Percentiles rank a stretch among this genome's conserved stretches.
Evolutionary conservation across 257 asterid species (phyloP).

Genomic region (Galeopsis tetrahit): DNA sequence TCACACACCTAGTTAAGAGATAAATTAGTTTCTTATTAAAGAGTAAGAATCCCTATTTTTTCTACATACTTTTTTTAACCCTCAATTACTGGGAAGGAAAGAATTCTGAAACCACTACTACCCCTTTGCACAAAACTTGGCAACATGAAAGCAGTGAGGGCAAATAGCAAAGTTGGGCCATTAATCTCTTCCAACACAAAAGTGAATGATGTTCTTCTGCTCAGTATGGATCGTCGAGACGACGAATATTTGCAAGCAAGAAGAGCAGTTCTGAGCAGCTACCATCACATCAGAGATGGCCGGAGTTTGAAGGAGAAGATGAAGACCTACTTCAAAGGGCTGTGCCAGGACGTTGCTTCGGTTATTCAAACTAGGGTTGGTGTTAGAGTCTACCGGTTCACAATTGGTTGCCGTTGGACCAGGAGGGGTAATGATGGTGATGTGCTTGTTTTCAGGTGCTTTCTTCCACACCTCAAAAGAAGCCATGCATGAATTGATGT

Average conservation of each 20-base stretch:
- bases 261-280: conserved; percentile 34
- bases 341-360: conserved; percentile 20
- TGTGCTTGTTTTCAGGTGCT: conserved; percentile 31
- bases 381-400: conserved; percentile 33
- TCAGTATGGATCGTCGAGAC: conserved; percentile 32
- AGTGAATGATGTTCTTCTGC: conserved; percentile 17
- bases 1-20: too few relatives aligned
- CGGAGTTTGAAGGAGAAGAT: conserved; percentile 37
- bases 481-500: conserved; percentile 4
- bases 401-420: conserved; percentile 37
- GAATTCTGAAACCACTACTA: conserved; percentile 25
- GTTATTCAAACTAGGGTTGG: too few relatives aligned
- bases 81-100: conserved; percentile 6
- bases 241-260: conserved; percentile 40
- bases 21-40: too few relatives aligned
- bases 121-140: conserved; percentile 24
- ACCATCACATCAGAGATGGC: conserved; percentile 7
- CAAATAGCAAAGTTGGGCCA: too few relatives aligned
- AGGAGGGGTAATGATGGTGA: conserved; percentile 12
- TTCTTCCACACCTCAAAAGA: background rate
- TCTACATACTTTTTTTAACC: too few relatives aligned
- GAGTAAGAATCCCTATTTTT: too few relatives aligned
- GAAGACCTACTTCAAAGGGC: conserved; percentile 29
- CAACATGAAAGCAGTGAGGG: too few relatives aligned
- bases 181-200: background rate